Evolutionary conservation across 2,329 filamentous ascomycete genomes (phyloP).

Genomic region (Whalleya microplaca): DNA sequence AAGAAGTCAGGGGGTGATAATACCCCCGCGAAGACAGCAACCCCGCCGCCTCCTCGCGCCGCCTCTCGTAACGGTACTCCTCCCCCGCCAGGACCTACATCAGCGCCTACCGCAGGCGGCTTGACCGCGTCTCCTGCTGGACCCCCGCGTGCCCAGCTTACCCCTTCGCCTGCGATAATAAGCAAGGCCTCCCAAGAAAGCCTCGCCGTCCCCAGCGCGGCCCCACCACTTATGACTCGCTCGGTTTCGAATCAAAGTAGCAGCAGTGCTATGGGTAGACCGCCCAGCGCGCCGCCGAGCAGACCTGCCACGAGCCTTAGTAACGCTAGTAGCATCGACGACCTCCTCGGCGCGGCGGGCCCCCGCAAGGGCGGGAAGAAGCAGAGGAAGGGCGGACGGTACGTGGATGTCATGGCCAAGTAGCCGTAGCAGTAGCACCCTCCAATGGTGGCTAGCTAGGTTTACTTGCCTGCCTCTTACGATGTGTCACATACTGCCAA

Average conservation of each 20-base stretch:
- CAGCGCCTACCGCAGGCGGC: conserved; percentile 35
- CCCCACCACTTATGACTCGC: conserved; percentile 50
- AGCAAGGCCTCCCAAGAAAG: conserved; percentile 43
- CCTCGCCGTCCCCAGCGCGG: conserved; percentile 36
- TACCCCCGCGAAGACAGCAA: conserved; percentile 60
- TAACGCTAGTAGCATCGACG: conserved; percentile 93
- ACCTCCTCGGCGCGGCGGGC: conserved; percentile 77
- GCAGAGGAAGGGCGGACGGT: conserved; percentile 80
- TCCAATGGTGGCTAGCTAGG: neutral
- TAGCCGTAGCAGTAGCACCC: too few relatives aligned
- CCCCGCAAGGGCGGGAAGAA: conserved; percentile 72
- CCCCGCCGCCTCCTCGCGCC: conserved; percentile 78
- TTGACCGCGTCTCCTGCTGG: conserved; percentile 21
- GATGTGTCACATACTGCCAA: neutral
- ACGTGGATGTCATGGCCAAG: conserved; percentile 95
- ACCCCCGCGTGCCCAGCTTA: conserved; percentile 27
- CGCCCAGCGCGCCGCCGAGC: conserved; percentile 60
- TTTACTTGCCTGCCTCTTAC: too few relatives aligned
- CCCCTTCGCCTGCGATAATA: conserved; percentile 36
- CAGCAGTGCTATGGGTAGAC: conserved; percentile 37
- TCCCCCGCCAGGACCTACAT: conserved; percentile 49
- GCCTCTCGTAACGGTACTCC: conserved; percentile 57
- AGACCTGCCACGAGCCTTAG: conserved; percentile 82
- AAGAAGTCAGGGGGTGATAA: conserved; percentile 80
- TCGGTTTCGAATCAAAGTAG: conserved; percentile 53